phyloP scores from a whole-genome alignment of 352 stramenopile species.

The Phytophthora tubulina region DNA sequence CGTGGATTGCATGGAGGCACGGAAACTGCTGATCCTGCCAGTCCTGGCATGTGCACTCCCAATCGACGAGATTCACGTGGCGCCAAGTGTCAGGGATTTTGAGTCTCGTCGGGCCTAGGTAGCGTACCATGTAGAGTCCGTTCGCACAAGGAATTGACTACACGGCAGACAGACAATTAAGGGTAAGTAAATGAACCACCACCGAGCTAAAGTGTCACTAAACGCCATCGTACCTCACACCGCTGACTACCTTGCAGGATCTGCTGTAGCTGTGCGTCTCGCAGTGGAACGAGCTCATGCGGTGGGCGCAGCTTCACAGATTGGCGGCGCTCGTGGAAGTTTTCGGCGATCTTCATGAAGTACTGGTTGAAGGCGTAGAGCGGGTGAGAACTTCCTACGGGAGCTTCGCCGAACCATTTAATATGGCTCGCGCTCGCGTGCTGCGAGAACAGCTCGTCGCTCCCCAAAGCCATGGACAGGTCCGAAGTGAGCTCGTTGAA shows the following conservation, averaged over 20 bases:
- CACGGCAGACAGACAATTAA: not conserved
- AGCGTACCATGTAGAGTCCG: conserved; percentile 83
- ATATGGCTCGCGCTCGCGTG: conserved; percentile 49
- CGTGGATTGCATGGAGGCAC: conserved; percentile 81
- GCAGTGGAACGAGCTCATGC: conserved; percentile 70
- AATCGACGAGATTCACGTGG: conserved; percentile 78
- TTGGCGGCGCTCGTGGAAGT: conserved; percentile 73
- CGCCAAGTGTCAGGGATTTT: conserved; percentile 78
- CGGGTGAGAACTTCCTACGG: conserved; percentile 70
- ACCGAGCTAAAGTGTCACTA: not conserved
- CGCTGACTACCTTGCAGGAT: conserved; percentile 79
- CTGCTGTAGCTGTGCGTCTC: conserved; percentile 71
- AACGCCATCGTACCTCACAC: conserved; percentile 68
- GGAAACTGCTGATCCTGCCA: conserved; percentile 85
- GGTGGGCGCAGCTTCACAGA: conserved; percentile 58
- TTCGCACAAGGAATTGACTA: conserved; percentile 86
- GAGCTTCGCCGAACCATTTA: conserved; percentile 71
- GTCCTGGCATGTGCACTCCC: conserved; percentile 84
- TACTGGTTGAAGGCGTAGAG: conserved; percentile 74
- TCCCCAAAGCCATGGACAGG: conserved; percentile 54
- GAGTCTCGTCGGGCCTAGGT: conserved; percentile 60
- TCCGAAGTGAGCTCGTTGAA: conserved; percentile 82
- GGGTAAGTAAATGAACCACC: conserved; percentile 12
- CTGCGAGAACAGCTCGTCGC: conserved; percentile 55
- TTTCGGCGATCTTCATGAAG: conserved; percentile 79